A percentile compares a stretch with the other conserved stretches of the same genome.
Evolutionary conservation across 768 basidiomycete genomes (phyloP).

Genomic region (Lanmaoa rubissima): DNA sequence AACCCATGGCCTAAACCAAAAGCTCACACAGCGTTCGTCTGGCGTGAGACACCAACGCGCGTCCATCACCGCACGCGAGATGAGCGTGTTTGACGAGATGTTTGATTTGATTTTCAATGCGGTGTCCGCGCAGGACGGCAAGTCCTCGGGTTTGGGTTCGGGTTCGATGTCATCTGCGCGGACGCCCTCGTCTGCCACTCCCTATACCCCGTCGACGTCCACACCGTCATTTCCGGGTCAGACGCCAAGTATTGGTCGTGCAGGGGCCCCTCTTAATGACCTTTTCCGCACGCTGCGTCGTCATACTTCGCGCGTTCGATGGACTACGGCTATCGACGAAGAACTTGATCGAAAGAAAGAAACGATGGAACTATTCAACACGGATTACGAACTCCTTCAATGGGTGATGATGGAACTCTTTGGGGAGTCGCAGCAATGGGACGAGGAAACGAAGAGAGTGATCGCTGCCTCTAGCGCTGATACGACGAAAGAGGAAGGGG

Average conservation of each 20-base stretch:
- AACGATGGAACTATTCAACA: constrained; percentile 65
- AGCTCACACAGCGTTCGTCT: constrained; percentile 13
- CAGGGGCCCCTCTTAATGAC: constrained; percentile 37
- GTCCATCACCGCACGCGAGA: constrained; percentile 67
- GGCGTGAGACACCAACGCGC: constrained; percentile 39
- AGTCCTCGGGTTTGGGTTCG: background rate
- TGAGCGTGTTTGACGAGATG: constrained; percentile 66
- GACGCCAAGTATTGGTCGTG: constrained; percentile 17
- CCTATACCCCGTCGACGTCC: background rate
- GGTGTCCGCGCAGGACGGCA: constrained; percentile 35
- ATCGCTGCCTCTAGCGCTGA: constrained; percentile 24
- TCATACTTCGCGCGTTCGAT: constrained; percentile 47
- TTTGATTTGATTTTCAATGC: constrained; percentile 69
- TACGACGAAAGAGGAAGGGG: background rate
- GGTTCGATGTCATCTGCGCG: constrained; percentile 1
- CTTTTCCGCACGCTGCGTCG: constrained; percentile 56
- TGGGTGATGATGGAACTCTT: constrained; percentile 77
- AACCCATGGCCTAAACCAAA: background rate
- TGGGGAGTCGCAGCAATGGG: constrained; percentile 50
- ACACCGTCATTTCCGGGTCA: constrained; percentile 1
- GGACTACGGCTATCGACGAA: constrained; percentile 51
- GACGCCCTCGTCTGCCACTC: background rate
- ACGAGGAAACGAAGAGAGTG: constrained; percentile 43
- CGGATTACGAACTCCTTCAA: constrained; percentile 66
- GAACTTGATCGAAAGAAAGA: constrained; percentile 69